Evolutionary conservation across 2,329 filamentous ascomycete species (phyloP).

Genomic region (Orbilia ellipsospora): DNA sequence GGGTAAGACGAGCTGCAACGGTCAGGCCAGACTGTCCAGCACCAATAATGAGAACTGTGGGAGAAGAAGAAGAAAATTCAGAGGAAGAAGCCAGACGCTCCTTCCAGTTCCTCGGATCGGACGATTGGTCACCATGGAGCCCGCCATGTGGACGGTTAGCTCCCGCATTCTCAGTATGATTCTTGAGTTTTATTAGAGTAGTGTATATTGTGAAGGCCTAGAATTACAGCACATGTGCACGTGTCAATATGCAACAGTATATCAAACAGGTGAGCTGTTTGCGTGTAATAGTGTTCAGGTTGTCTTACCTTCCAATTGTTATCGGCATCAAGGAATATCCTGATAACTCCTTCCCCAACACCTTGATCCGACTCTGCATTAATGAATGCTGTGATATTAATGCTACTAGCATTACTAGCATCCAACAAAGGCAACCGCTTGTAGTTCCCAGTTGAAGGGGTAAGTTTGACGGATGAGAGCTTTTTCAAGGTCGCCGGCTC

Average conservation of each 20-base stretch:
- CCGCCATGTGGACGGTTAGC: slow-evolving; percentile 68
- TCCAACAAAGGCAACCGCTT: slow-evolving; percentile 36
- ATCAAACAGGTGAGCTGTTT: neutral
- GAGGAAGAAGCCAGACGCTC: slow-evolving; percentile 30
- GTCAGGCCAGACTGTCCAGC: slow-evolving; percentile 72
- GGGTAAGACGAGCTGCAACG: slow-evolving; percentile 70
- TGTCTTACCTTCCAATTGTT: slow-evolving; percentile 56
- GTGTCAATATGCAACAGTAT: slow-evolving; percentile 57
- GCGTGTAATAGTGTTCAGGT: neutral
- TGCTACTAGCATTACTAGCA: slow-evolving; percentile 5
- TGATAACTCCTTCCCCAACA: slow-evolving; percentile 68
- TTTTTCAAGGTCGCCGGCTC: slow-evolving; percentile 12
- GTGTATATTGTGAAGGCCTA: slow-evolving; percentile 75
- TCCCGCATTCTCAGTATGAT: slow-evolving; percentile 67
- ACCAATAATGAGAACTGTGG: slow-evolving; percentile 72
- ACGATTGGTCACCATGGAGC: slow-evolving; percentile 65
- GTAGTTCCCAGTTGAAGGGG: slow-evolving; percentile 19
- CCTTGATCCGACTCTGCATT: slow-evolving; percentile 69
- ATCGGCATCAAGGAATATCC: slow-evolving; percentile 65
- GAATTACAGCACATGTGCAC: slow-evolving; percentile 63
- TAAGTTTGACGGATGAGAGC: slow-evolving; percentile 26
- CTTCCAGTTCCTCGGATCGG: slow-evolving; percentile 48
- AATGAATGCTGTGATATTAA: slow-evolving; percentile 70
- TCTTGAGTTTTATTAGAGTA: slow-evolving; percentile 68
- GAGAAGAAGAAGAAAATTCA: slow-evolving; percentile 59